These are phyloP conservation scores for Heliamphora exappendiculata DNA, from an alignment of 148 eudicot species.

Conservation along the genomic window DNA sequence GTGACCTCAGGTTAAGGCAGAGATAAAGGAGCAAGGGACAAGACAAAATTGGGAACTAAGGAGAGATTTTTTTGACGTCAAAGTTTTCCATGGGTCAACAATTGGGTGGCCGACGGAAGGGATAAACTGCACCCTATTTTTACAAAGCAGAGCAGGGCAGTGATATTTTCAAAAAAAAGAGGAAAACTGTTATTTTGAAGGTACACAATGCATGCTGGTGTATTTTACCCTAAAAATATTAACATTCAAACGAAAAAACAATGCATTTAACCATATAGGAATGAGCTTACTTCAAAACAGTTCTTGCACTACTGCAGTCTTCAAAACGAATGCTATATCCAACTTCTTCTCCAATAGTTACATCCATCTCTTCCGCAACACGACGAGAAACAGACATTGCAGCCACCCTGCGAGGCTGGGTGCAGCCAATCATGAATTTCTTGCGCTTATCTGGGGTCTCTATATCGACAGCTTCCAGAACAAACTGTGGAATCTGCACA, in stretches of 20 bases:
- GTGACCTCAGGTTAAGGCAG: too few species aligned
- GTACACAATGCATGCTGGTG: too few species aligned
- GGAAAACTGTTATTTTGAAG: too few species aligned
- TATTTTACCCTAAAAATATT: not conserved
- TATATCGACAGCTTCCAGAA: conserved; percentile 74
- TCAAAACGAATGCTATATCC: conserved; percentile 92
- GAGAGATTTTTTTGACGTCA: too few species aligned
- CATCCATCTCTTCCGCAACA: conserved; percentile 99
- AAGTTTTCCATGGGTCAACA: too few species aligned
- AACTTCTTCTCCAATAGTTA: conserved; percentile 91
- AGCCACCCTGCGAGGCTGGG: conserved; percentile 98
- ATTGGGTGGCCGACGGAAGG: too few species aligned
- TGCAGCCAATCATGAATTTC: conserved; percentile 84
- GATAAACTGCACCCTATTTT: too few species aligned
- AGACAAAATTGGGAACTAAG: too few species aligned
- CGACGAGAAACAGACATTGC: conserved; percentile 99
- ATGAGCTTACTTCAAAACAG: conserved; percentile 61
- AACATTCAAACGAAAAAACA: not conserved
- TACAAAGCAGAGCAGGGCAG: too few species aligned
- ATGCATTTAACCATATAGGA: not conserved
- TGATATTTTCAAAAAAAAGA: too few species aligned
- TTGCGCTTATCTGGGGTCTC: conserved; percentile 55
- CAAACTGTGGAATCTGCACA: conserved; percentile 89
- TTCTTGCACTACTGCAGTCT: conserved; percentile 71
- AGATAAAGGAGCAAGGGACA: too few species aligned